Base-by-base conservation (phyloP, 345 rosid species). In the Eucalyptus regnans region DNA sequence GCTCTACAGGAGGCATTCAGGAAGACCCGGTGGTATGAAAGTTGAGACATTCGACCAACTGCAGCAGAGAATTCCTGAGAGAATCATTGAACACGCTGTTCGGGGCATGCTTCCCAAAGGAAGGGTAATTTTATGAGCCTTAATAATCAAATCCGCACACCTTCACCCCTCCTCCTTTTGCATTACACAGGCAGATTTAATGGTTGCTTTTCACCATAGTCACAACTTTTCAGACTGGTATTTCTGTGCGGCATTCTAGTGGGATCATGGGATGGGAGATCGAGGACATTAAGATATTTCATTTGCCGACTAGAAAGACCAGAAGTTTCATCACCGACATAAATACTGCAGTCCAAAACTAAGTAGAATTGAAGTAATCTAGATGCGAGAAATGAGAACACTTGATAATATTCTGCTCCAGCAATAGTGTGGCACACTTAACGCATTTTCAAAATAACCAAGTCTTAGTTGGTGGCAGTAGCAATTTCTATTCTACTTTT, bases 41-140 rank as follows among this genome's bases (percentile, higher is more conserved):
- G 96, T 95, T 66, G 99, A 98, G 91, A 98, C 99, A 22, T 97
- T 98, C 80, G 93, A 94, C 89, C 98, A 96, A 56, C 91, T 98
- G 87, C 99, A 96, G 93, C 95, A 94, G 93, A 94, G 99, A 92
- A 96, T 98, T 89, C 99, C 99, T 3, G 98, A 98, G 90, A 94
- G 99, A 93, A 98, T 98, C 91, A 90, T 97, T 83, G 99, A 97
- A 92, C 99, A 98, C 86, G 99, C 99, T 86, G 99, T 98, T 79
- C 96, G 98, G 76, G 99, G 99, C 29, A 98, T 98, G 99, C 99
- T 98, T 90, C 99, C 99, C 43, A 97, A 98, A 92, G 99, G 99
- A 90, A 94, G 99, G 96, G 99, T 96, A 88, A 95, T 97, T 91
- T 87, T 41, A 41, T 41, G 12, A 76, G 48, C 44, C 84, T 20